Evolutionary conservation across 2,329 filamentous ascomycete genomes (phyloP).

Genomic region (Aspergillus jensenii): DNA sequence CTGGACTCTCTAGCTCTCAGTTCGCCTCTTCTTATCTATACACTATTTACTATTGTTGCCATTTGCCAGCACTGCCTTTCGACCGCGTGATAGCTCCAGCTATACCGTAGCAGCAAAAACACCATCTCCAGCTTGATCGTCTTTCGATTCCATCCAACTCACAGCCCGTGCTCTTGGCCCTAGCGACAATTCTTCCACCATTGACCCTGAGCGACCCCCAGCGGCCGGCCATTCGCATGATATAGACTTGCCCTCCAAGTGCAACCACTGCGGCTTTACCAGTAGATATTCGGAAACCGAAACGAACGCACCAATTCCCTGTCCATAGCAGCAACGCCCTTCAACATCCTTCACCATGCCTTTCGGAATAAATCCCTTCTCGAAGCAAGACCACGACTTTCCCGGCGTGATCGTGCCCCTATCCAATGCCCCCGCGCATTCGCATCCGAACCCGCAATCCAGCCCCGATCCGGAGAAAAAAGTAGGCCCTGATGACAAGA

Average conservation of each 20-base stretch:
- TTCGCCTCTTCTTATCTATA: conserved; percentile 6
- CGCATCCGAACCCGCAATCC: neutral
- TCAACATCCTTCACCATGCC: conserved; percentile 22
- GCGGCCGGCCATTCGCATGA: neutral
- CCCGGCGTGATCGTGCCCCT: conserved; percentile 53
- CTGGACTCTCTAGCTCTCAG: conserved; percentile 4
- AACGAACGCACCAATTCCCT: conserved; percentile 9
- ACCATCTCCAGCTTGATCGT: neutral
- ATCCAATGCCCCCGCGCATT: conserved; percentile 42
- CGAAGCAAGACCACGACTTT: conserved; percentile 52
- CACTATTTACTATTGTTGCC: conserved; percentile 14
- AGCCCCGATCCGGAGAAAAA: conserved; percentile 24
- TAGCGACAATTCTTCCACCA: conserved; percentile 1
- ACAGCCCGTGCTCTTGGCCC: conserved; percentile 8
- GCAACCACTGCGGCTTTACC: conserved; percentile 5
- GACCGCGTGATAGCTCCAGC: conserved; percentile 11
- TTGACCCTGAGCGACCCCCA: neutral
- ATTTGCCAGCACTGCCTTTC: conserved; percentile 5
- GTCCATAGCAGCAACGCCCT: conserved; percentile 17
- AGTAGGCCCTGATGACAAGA: conserved; percentile 35
- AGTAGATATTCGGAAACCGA: conserved; percentile 8
- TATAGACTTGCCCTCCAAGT: conserved; percentile 7
- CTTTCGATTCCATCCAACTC: neutral
- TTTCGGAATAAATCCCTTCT: conserved; percentile 49
- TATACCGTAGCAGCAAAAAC: conserved; percentile 10